Base-by-base conservation (phyloP, 2,329 filamentous ascomycete species). In the Fusarium compactum region DNA sequence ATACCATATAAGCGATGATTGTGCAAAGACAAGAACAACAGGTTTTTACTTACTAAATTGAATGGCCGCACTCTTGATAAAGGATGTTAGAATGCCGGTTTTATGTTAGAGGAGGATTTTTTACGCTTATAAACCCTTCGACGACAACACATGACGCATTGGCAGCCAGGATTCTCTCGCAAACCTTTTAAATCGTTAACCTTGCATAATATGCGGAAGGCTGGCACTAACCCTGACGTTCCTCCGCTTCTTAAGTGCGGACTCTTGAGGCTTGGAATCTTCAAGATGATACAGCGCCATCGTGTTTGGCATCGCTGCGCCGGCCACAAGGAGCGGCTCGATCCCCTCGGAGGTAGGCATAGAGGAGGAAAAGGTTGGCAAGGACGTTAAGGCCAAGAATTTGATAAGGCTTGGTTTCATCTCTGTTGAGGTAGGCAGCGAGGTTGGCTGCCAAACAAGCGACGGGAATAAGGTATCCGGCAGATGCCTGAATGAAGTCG, bases 301-400 rank as follows among this genome's bases (percentile, higher is more conserved):
- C 0, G 1, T 16, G 1, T 61, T 2, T 0, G 15, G 18, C 46
- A 48, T 18, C 1, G 29, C 0, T 2, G 4, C 9, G 0, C 30
- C 6, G 1, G 34, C 22, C 12, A 50, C 9, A 5, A 43, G 12
- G 0, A 43, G 32, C 0, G 27, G 15, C 15, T 24, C 43, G 6
- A 20, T 59, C 10, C 0, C 32, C 43, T 59, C 54, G 25, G 34
- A 50, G 9, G 9, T 61, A 2, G 32, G 27, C 9, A 50, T 59
- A 50, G 9, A 59, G 34, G 27, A 59, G 0, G 30, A 0, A 43
- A 38, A 50, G 5, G 45, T 43, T 48, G 43, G 43, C 1, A 43
- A 61, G 15, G n/a, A 34, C 32, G 25, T 61, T 61, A 24, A 59
- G 0, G 15, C 43, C 27, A 34, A 61, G 43, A 50, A 59, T 20